phyloP scores from a whole-genome alignment of 345 rosid genomes.

The Excoecaria agallocha region DNA sequence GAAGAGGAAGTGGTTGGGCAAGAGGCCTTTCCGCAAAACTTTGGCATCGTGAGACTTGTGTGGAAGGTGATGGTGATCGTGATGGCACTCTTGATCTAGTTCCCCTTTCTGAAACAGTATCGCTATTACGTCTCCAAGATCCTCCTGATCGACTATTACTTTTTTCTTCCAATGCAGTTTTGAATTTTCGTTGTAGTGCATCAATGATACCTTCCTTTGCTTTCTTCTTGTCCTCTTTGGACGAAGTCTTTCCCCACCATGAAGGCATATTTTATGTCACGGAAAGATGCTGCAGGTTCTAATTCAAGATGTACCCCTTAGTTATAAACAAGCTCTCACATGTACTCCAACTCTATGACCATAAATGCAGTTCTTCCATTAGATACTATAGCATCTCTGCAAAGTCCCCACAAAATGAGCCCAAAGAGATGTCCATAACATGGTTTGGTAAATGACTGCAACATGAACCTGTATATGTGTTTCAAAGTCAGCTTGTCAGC shows the following conservation, averaged over 20 bases:
- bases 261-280: constrained; percentile 39
- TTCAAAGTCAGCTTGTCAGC: constrained; percentile 4
- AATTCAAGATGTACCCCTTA: constrained; percentile 18
- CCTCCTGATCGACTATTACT: constrained; percentile 19
- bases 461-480: constrained; percentile 3
- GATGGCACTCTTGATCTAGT: constrained; percentile 27
- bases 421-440: constrained; percentile 3
- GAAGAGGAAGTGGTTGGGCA: constrained; percentile 36
- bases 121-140: constrained; percentile 13
- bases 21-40: constrained; percentile 32
- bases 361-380: constrained; percentile 26
- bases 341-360: constrained; percentile 25
- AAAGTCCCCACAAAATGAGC: constrained; percentile 10
- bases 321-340: constrained; percentile 21
- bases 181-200: constrained; percentile 27
- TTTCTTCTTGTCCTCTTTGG: constrained; percentile 34
- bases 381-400: constrained; percentile 17
- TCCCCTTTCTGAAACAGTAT: constrained; percentile 21
- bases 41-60: constrained; percentile 29
- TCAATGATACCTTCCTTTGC: constrained; percentile 30
- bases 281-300: constrained; percentile 14
- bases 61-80: constrained; percentile 28
- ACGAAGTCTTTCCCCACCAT: constrained; percentile 21
- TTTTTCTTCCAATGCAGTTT: constrained; percentile 21
- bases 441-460: background rate